phyloP scores from a whole-genome alignment of 108 stramenopile species.

The Skeletonema potamos region DNA sequence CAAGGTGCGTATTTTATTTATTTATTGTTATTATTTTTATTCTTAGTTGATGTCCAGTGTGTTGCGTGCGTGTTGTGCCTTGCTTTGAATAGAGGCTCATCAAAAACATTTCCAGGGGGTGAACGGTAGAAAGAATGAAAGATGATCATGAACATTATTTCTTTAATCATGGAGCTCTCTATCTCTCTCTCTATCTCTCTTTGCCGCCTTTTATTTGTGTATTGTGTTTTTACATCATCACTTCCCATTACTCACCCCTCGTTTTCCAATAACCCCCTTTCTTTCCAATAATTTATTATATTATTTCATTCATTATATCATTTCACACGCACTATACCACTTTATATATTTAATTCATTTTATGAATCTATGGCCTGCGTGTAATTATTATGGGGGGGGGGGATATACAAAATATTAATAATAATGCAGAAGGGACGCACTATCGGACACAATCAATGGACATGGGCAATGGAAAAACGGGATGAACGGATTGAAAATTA shows the following conservation, averaged over 20 bases:
- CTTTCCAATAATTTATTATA: neutral
- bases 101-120: too few species aligned
- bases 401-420: neutral
- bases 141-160: too few species aligned
- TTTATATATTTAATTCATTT: neutral
- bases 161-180: too few species aligned
- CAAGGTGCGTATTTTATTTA: too few species aligned
- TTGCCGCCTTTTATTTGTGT: too few species aligned
- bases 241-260: neutral
- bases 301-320: too few species aligned
- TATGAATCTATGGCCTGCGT: neutral
- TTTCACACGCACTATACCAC: neutral
- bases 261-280: neutral
- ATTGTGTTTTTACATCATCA: neutral
- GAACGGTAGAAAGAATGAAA: too few species aligned
- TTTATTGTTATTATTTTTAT: neutral
- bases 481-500: conserved; percentile 38
- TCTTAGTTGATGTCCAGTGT: neutral
- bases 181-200: too few species aligned
- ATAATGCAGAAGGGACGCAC: conserved; percentile 45
- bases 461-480: conserved; percentile 64
- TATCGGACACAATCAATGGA: conserved; percentile 54
- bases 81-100: too few species aligned
- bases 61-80: neutral
- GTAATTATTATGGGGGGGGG: neutral